phyloP scores from a whole-genome alignment of 345 rosid species.

The Heritiera fomes region DNA sequence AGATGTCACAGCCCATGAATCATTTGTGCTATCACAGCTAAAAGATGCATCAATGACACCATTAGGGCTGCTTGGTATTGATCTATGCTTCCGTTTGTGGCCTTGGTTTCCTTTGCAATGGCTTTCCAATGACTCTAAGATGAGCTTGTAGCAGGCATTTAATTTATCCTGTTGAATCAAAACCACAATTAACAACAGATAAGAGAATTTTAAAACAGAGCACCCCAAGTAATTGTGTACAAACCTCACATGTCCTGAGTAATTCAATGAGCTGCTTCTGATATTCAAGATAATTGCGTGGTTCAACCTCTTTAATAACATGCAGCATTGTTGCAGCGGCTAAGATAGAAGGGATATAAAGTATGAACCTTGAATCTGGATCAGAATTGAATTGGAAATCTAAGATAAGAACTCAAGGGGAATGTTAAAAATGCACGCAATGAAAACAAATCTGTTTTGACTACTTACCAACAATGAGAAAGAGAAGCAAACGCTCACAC shows the following conservation, averaged over 20 bases:
- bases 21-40: conserved; percentile 67
- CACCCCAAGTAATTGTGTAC: conserved; percentile 21
- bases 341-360: conserved; percentile 62
- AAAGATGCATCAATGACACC: conserved; percentile 60
- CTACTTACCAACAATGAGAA: conserved; percentile 66
- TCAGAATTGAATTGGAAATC: conserved; percentile 29
- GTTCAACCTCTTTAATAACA: conserved; percentile 60
- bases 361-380: conserved; percentile 69
- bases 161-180: conserved; percentile 52
- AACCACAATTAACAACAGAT: conserved; percentile 1
- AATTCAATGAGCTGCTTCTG: conserved; percentile 57
- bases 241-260: conserved; percentile 67
- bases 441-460: conserved; percentile 12
- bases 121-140: conserved; percentile 45
- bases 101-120: conserved; percentile 31
- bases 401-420: conserved; percentile 15
- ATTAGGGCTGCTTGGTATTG: conserved; percentile 49
- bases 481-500: conserved; percentile 76
- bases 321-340: conserved; percentile 78
- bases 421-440: conserved; percentile 11
- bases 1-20: conserved; percentile 57
- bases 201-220: conserved; percentile 6
- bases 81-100: conserved; percentile 50
- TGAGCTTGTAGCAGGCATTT: conserved; percentile 60
- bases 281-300: conserved; percentile 48